Conservation (phyloP, 352 stramenopile genomes). For the Globisporangium megalacanthum region DNA sequence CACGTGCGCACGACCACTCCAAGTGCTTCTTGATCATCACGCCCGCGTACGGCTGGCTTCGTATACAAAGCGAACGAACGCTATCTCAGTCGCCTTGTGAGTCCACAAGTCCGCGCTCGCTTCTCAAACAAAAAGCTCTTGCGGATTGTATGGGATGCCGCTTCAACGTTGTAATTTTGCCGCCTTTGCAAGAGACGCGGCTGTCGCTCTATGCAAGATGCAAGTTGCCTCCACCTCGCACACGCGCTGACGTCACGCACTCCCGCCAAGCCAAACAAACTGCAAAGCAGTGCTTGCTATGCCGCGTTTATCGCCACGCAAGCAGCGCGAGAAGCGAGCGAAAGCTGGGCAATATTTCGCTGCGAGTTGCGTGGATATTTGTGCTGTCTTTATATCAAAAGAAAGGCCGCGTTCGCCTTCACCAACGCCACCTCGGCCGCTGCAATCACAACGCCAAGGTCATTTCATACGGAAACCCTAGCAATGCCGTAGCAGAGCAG, state of each 20-base stretch:
- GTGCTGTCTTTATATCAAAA: neutral
- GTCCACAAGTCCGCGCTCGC: neutral
- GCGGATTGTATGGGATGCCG: neutral
- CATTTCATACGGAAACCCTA: neutral
- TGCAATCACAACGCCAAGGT: neutral
- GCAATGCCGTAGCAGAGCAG: neutral
- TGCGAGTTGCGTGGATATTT: neutral
- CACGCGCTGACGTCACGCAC: neutral
- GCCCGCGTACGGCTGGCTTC: too few species aligned
- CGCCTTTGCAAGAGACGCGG: neutral
- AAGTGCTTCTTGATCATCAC: too few species aligned
- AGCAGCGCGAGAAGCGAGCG: neutral
- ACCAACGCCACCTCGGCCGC: too few species aligned
- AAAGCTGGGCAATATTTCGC: neutral
- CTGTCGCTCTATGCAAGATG: neutral
- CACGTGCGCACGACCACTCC: too few species aligned
- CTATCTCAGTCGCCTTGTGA: too few species aligned
- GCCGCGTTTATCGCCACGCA: too few species aligned
- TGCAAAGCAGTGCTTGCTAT: too few species aligned
- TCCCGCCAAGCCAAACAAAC: too few species aligned
- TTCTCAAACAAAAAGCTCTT: neutral
- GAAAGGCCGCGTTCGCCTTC: too few species aligned
- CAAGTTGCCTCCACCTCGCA: neutral
- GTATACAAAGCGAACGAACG: too few species aligned
- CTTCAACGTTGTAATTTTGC: neutral